phyloP scores from a whole-genome alignment of 2,329 filamentous ascomycete genomes.

The Pezicula rhizophila region DNA sequence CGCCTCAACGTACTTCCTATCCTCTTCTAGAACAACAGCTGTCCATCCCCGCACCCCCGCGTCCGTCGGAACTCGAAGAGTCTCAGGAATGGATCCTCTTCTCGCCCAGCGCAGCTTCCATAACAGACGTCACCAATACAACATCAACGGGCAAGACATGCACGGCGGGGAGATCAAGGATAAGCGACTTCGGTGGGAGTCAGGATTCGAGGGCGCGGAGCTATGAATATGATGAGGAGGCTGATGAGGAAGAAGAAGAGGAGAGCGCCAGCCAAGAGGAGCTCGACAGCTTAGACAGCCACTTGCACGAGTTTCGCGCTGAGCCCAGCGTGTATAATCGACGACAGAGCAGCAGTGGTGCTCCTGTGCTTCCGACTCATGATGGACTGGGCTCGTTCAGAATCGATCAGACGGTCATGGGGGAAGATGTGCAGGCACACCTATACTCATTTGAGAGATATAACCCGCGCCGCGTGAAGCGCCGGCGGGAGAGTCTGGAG shows the following conservation, averaged over 20 bases:
- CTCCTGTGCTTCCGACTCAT: slow-evolving; percentile 76
- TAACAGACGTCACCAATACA: slow-evolving; percentile 62
- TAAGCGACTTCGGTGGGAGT: slow-evolving; percentile 79
- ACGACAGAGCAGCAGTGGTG: slow-evolving; percentile 9
- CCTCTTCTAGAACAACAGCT: slow-evolving; percentile 19
- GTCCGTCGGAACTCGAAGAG: slow-evolving; percentile 47
- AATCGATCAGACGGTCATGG: slow-evolving; percentile 49
- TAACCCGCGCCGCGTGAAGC: slow-evolving; percentile 63
- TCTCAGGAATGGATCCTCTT: slow-evolving; percentile 97
- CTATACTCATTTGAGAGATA: slow-evolving; percentile 84
- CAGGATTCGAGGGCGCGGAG: slow-evolving; percentile 64
- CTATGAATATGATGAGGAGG: slow-evolving; percentile 49
- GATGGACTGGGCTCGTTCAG: slow-evolving; percentile 87
- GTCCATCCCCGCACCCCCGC: slow-evolving; percentile 17
- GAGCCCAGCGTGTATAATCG: slow-evolving; percentile 31
- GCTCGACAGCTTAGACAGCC: slow-evolving; percentile 88
- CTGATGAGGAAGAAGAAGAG: slow-evolving; percentile 55
- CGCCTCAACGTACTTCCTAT: slow-evolving; percentile 41
- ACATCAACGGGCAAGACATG: slow-evolving; percentile 58
- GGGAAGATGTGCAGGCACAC: slow-evolving; percentile 66
- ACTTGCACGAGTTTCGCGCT: slow-evolving; percentile 80
- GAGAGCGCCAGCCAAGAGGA: slow-evolving; percentile 66
- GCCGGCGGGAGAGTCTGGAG: slow-evolving; percentile 47
- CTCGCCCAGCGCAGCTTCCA: slow-evolving; percentile 64
- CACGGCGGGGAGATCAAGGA: slow-evolving; percentile 63